Conservation (phyloP, 352 stramenopile species). For the Nothophytophthora sp. region DNA sequence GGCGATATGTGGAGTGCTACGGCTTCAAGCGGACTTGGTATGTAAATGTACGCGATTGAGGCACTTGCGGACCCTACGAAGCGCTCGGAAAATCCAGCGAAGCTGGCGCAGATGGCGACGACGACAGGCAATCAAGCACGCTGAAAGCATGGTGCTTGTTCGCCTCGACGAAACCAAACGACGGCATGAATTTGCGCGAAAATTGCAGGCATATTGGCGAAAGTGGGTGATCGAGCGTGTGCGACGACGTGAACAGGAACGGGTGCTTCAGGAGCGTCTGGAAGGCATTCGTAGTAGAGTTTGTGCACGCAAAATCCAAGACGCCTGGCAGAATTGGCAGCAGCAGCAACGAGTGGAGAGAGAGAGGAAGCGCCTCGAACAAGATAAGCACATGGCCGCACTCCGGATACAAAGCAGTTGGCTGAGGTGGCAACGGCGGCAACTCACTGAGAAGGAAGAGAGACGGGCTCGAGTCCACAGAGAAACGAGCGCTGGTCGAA, state of each 20-base stretch:
- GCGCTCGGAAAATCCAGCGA: constrained; percentile 25
- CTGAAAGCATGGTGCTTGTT: constrained; percentile 7
- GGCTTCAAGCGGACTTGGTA: constrained; percentile 3
- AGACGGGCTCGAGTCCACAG: constrained; percentile 7
- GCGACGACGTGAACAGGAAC: constrained; percentile 12
- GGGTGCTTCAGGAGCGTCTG: constrained; percentile 3
- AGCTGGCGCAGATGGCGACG: constrained; percentile 16
- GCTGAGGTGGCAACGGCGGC: constrained; percentile 10
- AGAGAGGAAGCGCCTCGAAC: constrained; percentile 3
- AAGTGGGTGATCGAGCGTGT: constrained; percentile 4
- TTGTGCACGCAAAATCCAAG: constrained; percentile 19
- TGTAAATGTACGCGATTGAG: constrained; percentile 16
- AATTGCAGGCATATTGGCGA: constrained; percentile 22
- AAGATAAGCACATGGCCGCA: constrained; percentile 1
- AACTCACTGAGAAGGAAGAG: constrained; percentile 2
- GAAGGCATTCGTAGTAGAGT: constrained; percentile 3
- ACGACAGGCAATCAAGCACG: constrained; percentile 8
- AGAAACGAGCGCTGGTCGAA: constrained; percentile 7
- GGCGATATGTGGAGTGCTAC: constrained; percentile 8
- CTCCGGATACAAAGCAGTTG: constrained; percentile 19
- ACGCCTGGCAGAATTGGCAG: constrained; percentile 7
- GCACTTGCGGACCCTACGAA: constrained; percentile 8
- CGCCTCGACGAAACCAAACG: constrained; percentile 8
- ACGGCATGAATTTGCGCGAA: constrained; percentile 11
- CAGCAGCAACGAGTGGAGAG: constrained; percentile 7